Conservation (phyloP, 1,284 basidiomycete genomes). For the Cryptococcus depauperatus region DNA sequence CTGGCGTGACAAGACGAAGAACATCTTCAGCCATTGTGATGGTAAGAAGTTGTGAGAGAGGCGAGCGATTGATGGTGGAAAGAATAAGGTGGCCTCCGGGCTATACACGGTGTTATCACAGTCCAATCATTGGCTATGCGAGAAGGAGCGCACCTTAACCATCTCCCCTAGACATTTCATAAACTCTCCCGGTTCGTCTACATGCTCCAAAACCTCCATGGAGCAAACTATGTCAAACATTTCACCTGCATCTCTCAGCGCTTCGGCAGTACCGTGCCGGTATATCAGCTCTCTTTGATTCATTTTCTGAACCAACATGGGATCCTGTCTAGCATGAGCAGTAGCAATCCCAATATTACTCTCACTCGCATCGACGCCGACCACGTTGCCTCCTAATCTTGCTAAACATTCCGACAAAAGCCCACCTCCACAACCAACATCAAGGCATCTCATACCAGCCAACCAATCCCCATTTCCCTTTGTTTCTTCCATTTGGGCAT, state of each 20-base stretch:
- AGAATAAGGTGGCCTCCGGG: conserved; percentile 93
- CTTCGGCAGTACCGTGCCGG: conserved; percentile 70
- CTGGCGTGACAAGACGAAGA: conserved; percentile 70
- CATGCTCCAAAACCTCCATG: conserved; percentile 98
- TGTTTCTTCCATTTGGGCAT: conserved; percentile 29
- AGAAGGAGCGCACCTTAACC: conserved; percentile 58
- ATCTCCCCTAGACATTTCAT: conserved; percentile 70
- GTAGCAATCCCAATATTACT: conserved; percentile 81
- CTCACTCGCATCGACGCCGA: conserved; percentile 83
- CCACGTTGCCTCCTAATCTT: conserved; percentile 72
- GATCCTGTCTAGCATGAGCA: conserved; percentile 73
- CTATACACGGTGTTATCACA: conserved; percentile 49
- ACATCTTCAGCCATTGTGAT: conserved; percentile 84
- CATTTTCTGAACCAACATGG: conserved; percentile 46
- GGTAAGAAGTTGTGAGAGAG: conserved; percentile 78
- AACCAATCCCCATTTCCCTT: conserved; percentile 46
- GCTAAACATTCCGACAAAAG: conserved; percentile 87
- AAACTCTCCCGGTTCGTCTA: conserved; percentile 82
- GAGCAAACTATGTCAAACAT: conserved; percentile 89
- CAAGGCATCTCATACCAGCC: conserved; percentile 60
- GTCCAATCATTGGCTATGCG: background rate
- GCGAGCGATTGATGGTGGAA: conserved; percentile 92
- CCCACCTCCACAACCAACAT: conserved; percentile 93
- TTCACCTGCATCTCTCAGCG: conserved; percentile 50
- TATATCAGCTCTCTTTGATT: conserved; percentile 50